Conservation (phyloP, 176 grass and related monocot genomes). For the Ananas comosus region DNA sequence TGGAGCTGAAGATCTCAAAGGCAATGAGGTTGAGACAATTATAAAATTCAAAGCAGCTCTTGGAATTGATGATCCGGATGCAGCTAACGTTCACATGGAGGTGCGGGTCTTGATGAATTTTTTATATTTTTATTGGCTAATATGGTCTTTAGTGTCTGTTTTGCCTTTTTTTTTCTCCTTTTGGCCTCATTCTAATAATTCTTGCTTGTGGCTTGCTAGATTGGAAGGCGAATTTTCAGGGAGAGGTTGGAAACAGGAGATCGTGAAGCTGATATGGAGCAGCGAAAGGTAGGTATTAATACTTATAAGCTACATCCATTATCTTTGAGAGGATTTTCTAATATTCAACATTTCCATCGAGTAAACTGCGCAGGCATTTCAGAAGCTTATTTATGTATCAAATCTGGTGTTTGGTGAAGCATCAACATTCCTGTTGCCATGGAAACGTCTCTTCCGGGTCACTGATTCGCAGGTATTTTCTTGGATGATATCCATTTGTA, state of each 20-base stretch:
- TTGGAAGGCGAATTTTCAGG: conserved; percentile 79
- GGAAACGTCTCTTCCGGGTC: conserved; percentile 93
- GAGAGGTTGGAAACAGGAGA: conserved; percentile 82
- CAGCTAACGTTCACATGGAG: conserved; percentile 90
- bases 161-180: conserved; percentile 14
- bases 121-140: neutral
- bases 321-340: neutral
- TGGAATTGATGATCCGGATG: conserved; percentile 90
- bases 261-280: conserved; percentile 62
- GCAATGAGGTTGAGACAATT: conserved; percentile 72
- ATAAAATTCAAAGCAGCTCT: conserved; percentile 84
- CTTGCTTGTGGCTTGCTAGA: conserved; percentile 33
- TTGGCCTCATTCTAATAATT: conserved; percentile 20
- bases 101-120: conserved; percentile 21
- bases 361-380: conserved; percentile 68
- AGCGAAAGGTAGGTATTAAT: conserved; percentile 46
- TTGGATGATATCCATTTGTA: conserved; percentile 7
- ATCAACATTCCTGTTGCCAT: conserved; percentile 86
- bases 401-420: conserved; percentile 96
- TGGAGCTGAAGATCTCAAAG: conserved; percentile 72
- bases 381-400: conserved; percentile 96
- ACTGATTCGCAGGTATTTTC: conserved; percentile 92
- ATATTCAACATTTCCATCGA: conserved; percentile 14
- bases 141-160: neutral
- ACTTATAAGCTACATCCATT: neutral